Evolutionary conservation across 345 rosid species (phyloP).

Genomic region (Angophora floribunda): DNA sequence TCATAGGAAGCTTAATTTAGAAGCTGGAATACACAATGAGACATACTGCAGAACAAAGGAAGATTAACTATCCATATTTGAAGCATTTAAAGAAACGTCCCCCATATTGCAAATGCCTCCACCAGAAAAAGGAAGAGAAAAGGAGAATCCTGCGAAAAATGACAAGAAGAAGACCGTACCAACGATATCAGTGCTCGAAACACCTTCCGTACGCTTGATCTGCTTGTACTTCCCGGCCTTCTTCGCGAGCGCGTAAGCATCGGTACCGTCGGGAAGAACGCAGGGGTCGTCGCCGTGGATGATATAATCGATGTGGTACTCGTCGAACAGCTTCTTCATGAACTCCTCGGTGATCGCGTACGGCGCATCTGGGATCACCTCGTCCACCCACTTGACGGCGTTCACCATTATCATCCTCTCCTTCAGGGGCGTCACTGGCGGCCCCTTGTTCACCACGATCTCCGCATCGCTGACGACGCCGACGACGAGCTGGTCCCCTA

Average conservation of each 20-base stretch:
- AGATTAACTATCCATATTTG: background rate
- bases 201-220: conserved; percentile 80
- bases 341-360: conserved; percentile 67
- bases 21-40: background rate
- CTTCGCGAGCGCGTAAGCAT: conserved; percentile 71
- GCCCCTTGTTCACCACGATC: conserved; percentile 65
- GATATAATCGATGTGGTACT: conserved; percentile 56
- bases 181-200: conserved; percentile 74
- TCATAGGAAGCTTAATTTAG: background rate
- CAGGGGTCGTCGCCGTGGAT: conserved; percentile 83
- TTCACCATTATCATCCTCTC: conserved; percentile 69
- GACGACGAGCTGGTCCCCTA: conserved; percentile 63
- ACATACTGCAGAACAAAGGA: background rate
- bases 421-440: conserved; percentile 61
- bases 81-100: background rate
- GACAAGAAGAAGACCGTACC: conserved; percentile 19
- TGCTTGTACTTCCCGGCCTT: conserved; percentile 75
- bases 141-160: background rate
- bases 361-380: conserved; percentile 67
- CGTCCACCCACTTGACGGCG: conserved; percentile 77
- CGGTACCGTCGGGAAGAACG: conserved; percentile 72
- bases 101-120: background rate
- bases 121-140: background rate
- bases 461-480: conserved; percentile 74
- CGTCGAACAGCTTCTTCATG: conserved; percentile 61